phyloP scores from a whole-genome alignment of 768 basidiomycete species.

The Boletus pseudo-olivaceus region DNA sequence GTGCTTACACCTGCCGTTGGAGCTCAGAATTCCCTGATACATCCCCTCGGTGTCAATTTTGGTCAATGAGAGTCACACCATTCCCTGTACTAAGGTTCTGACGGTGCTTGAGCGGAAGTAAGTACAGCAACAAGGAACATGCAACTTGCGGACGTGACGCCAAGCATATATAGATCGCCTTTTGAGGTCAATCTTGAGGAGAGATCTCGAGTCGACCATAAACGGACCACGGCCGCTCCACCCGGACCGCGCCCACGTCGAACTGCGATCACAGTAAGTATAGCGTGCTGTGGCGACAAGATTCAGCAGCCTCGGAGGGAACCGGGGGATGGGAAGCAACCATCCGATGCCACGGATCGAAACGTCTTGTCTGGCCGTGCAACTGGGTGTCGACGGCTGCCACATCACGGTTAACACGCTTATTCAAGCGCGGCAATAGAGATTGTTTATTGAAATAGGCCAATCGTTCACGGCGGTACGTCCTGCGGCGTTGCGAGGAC shows the following conservation, averaged over 20 bases:
- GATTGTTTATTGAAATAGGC: neutral
- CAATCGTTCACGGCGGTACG: neutral
- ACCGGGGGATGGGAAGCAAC: neutral
- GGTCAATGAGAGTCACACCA: neutral
- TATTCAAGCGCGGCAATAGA: neutral
- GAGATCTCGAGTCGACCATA: neutral
- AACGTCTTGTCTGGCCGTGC: neutral
- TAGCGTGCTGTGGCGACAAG: constrained; percentile 5
- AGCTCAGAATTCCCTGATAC: neutral
- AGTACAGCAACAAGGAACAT: constrained; percentile 9
- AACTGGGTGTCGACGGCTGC: neutral
- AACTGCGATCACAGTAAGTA: neutral
- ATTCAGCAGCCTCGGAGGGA: neutral
- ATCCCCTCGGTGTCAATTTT: neutral
- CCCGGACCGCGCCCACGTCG: neutral
- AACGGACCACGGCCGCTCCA: neutral
- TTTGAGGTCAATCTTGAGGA: constrained; percentile 4
- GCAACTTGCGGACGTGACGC: neutral
- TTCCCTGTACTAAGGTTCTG: neutral
- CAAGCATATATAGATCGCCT: constrained; percentile 5
- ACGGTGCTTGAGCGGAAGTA: constrained; percentile 28
- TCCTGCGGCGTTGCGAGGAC: neutral
- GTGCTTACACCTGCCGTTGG: neutral
- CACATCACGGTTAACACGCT: no score
- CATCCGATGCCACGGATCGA: neutral